These are phyloP conservation scores for Vicia faba DNA, from an alignment of 306 rosid species.

Conservation along the genomic window DNA sequence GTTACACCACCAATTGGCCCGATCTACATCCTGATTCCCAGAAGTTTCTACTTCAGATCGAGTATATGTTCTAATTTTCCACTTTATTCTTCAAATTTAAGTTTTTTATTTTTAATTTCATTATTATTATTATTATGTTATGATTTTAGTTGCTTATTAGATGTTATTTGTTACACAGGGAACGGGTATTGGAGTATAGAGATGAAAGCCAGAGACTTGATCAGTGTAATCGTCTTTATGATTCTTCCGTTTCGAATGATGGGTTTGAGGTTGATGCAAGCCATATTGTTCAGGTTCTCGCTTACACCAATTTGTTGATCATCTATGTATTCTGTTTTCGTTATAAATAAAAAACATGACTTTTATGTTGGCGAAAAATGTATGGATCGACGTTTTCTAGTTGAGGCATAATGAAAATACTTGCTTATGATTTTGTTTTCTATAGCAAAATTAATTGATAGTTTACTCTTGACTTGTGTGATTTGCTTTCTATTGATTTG, in stretches of 20 bases:
- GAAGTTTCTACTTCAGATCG: constrained; percentile 86
- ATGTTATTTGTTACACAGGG: constrained; percentile 53
- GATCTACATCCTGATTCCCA: constrained; percentile 96
- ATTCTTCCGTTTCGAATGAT: constrained; percentile 75
- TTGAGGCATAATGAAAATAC: no score
- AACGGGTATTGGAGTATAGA: constrained; percentile 75
- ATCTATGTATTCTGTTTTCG: constrained; percentile 8
- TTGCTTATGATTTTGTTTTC: no score
- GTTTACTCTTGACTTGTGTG: constrained; percentile 11
- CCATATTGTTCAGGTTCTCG: constrained; percentile 82
- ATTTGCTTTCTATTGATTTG: no score
- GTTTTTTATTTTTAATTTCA: background rate
- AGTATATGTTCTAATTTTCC: constrained; percentile 49
- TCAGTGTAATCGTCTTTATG: constrained; percentile 92
- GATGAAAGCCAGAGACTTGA: constrained; percentile 94
- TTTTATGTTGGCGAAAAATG: no score
- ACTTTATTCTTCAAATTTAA: no score
- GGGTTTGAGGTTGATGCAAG: constrained; percentile 91
- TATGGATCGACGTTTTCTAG: no score
- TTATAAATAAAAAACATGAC: no score
- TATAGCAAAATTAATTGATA: constrained; percentile 21
- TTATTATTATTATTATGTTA: background rate
- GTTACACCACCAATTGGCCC: constrained; percentile 83
- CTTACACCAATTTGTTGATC: constrained; percentile 11
- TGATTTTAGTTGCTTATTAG: constrained; percentile 37